Percentiles rank a stretch among this genome's conserved stretches.
phyloP scores from a whole-genome alignment of 164 flowering plant species.

The Hamamelis virginiana region DNA sequence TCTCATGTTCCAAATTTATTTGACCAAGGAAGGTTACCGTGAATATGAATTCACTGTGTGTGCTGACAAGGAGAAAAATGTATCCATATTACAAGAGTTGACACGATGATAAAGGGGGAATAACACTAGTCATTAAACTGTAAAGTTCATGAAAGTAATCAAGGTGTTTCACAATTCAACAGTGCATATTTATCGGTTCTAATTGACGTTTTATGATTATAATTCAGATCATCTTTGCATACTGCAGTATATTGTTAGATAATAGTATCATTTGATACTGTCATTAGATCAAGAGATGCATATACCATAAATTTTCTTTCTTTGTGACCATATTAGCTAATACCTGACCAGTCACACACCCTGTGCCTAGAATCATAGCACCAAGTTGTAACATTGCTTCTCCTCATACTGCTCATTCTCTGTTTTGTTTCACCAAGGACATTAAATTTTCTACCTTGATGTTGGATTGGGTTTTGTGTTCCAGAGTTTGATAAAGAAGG shows the following conservation, averaged over 20 bases:
- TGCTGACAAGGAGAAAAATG: too few species aligned
- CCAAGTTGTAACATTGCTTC: not conserved
- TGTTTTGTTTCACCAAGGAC: not conserved
- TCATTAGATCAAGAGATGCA: not conserved
- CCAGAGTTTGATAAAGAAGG: conserved; percentile 72
- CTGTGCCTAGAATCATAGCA: not conserved
- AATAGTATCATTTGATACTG: too few species aligned
- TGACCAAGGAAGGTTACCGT: not conserved
- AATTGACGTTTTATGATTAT: too few species aligned
- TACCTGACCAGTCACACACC: not conserved
- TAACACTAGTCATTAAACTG: too few species aligned
- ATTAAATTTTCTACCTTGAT: not conserved
- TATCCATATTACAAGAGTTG: too few species aligned
- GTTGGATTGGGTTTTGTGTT: conserved; percentile 6
- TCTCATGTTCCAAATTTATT: not conserved
- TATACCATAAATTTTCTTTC: not conserved
- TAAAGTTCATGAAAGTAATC: too few species aligned
- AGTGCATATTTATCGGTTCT: too few species aligned
- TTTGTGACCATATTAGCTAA: not conserved
- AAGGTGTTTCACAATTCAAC: too few species aligned
- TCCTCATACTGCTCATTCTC: not conserved
- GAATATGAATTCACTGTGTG: not conserved
- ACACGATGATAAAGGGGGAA: too few species aligned
- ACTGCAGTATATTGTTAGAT: too few species aligned
- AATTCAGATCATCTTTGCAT: too few species aligned